Percentiles rank a stretch among this genome's conserved stretches.
phyloP scores from a whole-genome alignment of 2,329 filamentous ascomycete species.

The Cladosporium sp. region DNA sequence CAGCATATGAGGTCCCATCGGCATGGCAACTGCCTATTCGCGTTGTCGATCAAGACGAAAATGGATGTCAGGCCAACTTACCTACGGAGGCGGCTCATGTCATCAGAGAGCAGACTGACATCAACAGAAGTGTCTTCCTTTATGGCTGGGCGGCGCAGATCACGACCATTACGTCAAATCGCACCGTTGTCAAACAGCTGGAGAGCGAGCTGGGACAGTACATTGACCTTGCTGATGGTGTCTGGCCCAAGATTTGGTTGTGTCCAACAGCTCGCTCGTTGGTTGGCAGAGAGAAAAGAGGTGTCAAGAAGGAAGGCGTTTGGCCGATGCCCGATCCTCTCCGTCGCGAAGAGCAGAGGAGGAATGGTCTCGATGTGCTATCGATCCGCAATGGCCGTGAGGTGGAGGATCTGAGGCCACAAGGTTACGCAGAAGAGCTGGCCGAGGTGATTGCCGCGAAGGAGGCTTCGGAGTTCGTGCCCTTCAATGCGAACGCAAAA shows the following conservation, averaged over 20 bases:
- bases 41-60: constrained; percentile 47
- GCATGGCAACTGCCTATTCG: constrained; percentile 59
- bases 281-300: constrained; percentile 60
- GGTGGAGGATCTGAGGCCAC: constrained; percentile 27
- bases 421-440: constrained; percentile 23
- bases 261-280: constrained; percentile 62
- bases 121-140: constrained; percentile 69
- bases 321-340: constrained; percentile 29
- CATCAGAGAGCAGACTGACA: constrained; percentile 49
- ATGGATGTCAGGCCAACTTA: constrained; percentile 36
- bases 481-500: neutral
- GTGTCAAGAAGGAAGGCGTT: constrained; percentile 23
- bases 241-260: constrained; percentile 61
- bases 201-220: constrained; percentile 55
- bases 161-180: constrained; percentile 70
- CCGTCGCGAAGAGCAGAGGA: constrained; percentile 26
- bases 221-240: constrained; percentile 44
- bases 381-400: constrained; percentile 21
- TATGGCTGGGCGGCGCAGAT: constrained; percentile 62
- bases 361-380: constrained; percentile 29
- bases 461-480: constrained; percentile 15
- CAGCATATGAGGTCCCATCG: constrained; percentile 51
- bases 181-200: constrained; percentile 62
- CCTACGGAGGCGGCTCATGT: constrained; percentile 44
- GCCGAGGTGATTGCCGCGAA: constrained; percentile 26